Evolutionary conservation across 2,329 filamentous ascomycete genomes (phyloP).

Genomic region (Orbilia ellipsospora): DNA sequence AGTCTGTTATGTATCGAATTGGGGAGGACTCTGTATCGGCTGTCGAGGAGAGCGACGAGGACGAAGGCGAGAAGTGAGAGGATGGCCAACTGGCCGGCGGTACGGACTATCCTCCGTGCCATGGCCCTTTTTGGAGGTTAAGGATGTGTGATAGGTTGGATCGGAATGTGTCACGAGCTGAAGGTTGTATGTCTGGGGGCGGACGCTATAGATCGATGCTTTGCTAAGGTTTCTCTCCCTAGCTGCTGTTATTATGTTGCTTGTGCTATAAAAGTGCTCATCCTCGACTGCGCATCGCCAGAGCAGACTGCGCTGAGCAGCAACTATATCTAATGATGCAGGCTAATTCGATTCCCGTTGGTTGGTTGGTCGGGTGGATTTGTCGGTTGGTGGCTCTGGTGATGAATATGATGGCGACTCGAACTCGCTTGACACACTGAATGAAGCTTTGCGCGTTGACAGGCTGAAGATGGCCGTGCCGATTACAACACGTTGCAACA

Average conservation of each 20-base stretch:
- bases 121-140: slow-evolving; percentile 35
- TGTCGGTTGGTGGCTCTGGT: not conserved
- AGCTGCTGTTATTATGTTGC: slow-evolving; percentile 6
- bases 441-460: not conserved
- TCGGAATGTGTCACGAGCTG: slow-evolving; percentile 7
- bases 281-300: slow-evolving; percentile 39
- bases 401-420: not conserved
- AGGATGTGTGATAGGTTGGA: slow-evolving; percentile 9
- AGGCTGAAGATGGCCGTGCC: not conserved
- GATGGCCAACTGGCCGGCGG: slow-evolving; percentile 78
- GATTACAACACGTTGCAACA: slow-evolving; percentile 21
- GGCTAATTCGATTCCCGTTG: not conserved
- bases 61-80: slow-evolving; percentile 75
- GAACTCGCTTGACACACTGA: not conserved
- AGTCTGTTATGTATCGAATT: slow-evolving; percentile 86
- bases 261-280: slow-evolving; percentile 34
- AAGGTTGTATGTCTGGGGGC: no score
- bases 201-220: slow-evolving; percentile 1
- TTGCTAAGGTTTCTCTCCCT: not conserved
- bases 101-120: slow-evolving; percentile 62
- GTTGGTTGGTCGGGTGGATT: not conserved
- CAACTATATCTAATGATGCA: not conserved
- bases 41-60: slow-evolving; percentile 84
- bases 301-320: slow-evolving; percentile 8
- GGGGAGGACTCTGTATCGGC: slow-evolving; percentile 86